Base-by-base conservation (phyloP, 139 green algal genomes). In the Chlorokybus atmophyticus region DNA sequence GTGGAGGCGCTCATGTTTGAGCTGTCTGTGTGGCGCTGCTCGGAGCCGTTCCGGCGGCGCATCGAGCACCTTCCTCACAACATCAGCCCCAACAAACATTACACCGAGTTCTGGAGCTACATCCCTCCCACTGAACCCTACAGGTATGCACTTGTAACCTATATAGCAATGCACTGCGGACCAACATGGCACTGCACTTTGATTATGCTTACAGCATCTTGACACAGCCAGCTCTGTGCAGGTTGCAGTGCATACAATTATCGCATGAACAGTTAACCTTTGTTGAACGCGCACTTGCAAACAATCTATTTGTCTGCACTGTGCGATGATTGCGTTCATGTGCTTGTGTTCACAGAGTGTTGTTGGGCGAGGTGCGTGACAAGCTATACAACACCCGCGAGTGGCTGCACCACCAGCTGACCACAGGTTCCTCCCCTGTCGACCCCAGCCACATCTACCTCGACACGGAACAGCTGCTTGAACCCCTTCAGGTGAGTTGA, bases 11-110 rank as follows among this genome's bases (percentile, higher is more conserved):
- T 71, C 47, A 40, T 70, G 4, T 63, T 60, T 25, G 23, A 96
- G 65, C 75, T 96, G 58, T 90, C 79, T 57, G 93, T 94, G 86
- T 86, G 52, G 67, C 72, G 87, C 32, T 91, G 84, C 68, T 81
- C 41, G 28, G 68, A 83, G 4, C 73, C 80, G 56, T 66, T 89
- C 51, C 78, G 79, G 73, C 35, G 24, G 25, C 28, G 40, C 50
- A 27, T 40, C 7, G 27, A 60, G 14, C 40, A 42, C 2, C 6
- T 55, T 17, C 50, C 52, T 14, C 7, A 52, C 14, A 14, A 21
- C 14, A 53, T 7, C 21, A 53, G 21, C 44, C 44, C 57, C 35
- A 25, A 52, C 5, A 35, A 55, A 53, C 44, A 65, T 26, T n/a
- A 52, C 5, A 14, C 55, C 50, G 70, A 78, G 32, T 78, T 78